These are phyloP conservation scores for Neopestalotiopsis sp. DNA, from an alignment of 2,329 filamentous ascomycete genomes.

Conservation along the genomic window DNA sequence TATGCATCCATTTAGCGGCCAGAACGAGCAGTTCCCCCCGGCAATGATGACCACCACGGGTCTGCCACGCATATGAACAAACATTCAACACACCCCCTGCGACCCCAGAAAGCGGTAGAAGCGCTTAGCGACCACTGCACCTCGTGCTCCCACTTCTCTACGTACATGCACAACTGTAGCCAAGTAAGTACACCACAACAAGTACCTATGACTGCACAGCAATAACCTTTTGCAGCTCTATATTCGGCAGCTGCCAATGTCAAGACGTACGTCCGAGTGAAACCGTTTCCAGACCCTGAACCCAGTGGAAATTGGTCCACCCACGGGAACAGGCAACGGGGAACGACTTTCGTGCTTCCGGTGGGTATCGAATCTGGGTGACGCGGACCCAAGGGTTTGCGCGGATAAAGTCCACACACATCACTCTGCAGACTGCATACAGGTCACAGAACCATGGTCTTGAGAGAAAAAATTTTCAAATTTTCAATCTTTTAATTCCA, in stretches of 20 bases:
- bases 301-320: slow-evolving; percentile 15
- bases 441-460: no score
- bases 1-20: neutral
- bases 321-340: slow-evolving; percentile 17
- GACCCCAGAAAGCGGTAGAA: slow-evolving; percentile 17
- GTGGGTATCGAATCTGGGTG: slow-evolving; percentile 5
- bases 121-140: slow-evolving; percentile 16
- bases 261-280: slow-evolving; percentile 18
- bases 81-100: neutral
- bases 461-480: neutral
- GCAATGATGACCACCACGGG: slow-evolving; percentile 9
- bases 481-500: slow-evolving; percentile 1
- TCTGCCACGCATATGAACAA: neutral
- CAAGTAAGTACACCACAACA: no score
- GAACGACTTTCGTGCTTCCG: slow-evolving; percentile 4
- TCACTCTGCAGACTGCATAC: slow-evolving; percentile 8
- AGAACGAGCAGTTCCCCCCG: neutral
- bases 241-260: slow-evolving; percentile 17
- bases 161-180: no score
- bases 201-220: neutral
- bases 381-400: slow-evolving; percentile 14
- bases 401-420: slow-evolving; percentile 18
- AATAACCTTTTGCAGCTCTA: neutral
- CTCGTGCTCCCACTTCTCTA: neutral
- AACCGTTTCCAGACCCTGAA: slow-evolving; percentile 16